Base-by-base conservation (phyloP, 1,284 basidiomycete genomes). In the Cutaneotrichosporon sp. region DNA sequence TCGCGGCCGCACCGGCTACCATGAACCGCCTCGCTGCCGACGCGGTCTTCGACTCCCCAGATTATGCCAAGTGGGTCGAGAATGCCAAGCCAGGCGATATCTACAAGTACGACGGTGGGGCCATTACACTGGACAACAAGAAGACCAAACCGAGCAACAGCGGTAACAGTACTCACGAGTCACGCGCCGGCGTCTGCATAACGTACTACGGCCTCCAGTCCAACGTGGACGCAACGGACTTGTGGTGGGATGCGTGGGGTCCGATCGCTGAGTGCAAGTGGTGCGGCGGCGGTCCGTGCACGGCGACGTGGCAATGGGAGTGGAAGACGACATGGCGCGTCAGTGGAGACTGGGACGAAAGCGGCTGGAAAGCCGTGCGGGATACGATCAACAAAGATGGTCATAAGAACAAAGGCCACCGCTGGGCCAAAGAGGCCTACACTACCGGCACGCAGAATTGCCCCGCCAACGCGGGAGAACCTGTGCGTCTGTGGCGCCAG, bases 161-260 rank as follows among this genome's bases (percentile, higher is more conserved):
- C n/a, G n/a, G 21, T n/a, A 49, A 49, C 47, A 49, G 5, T 16
- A 40, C 38, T 5, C 38, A 22, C n/a, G n/a, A 21, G 22, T 1
- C 21, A 21, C 47, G 47, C 10, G n/a, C n/a, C n/a, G n/a, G n/a
- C n/a, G 21, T 10, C n/a, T 49, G 47, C 47, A 22, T 22, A n/a
- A 8, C 2, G n/a, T 21, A 9, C n/a, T 21, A 22, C n/a, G 8
- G 14, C 5, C 47, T 49, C 47, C 47, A 49, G 47, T 22, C 47
- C 47, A 49, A 49, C 47, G 47, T 49, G 9, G 47, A 49, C 47
- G 10, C 8, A 10, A 49, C 47, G 1, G 47, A 21, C 7, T 6
- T 26, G 47, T 49, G 47, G 47, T 49, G 47, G 47, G 47, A 49
- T 21, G 47, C 22, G 21, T 49, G 47, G 47, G n/a, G n/a, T 7